A percentile compares a stretch with the other conserved stretches of the same genome.
Evolutionary conservation across 768 basidiomycete species (phyloP).

Genomic region (Tylopilus balloui): DNA sequence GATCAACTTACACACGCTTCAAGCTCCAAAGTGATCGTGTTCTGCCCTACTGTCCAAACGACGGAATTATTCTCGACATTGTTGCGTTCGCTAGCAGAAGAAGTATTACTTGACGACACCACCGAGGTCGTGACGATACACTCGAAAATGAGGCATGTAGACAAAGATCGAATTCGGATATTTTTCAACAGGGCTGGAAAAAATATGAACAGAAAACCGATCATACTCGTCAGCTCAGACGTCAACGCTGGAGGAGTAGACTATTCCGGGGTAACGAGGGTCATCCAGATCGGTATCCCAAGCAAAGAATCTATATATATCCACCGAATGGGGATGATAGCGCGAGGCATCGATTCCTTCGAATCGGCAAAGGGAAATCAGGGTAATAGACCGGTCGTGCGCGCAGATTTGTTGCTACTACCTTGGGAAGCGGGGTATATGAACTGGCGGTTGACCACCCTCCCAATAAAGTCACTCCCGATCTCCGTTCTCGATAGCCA

Average conservation of each 20-base stretch:
- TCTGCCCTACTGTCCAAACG: slow-evolving; percentile 81
- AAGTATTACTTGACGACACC: slow-evolving; percentile 47
- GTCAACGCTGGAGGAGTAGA: slow-evolving; percentile 87
- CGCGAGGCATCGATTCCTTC: slow-evolving; percentile 52
- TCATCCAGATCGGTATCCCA: slow-evolving; percentile 89
- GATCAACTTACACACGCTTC: slow-evolving; percentile 75
- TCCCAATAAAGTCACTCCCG: slow-evolving; percentile 65
- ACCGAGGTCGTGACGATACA: slow-evolving; percentile 78
- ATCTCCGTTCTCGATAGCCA: slow-evolving; percentile 10
- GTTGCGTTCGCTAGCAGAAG: slow-evolving; percentile 44
- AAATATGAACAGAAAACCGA: slow-evolving; percentile 35
- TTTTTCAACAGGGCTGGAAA: slow-evolving; percentile 11
- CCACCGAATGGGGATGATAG: slow-evolving; percentile 83
- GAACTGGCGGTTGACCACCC: slow-evolving; percentile 52
- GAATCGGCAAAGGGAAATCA: slow-evolving; percentile 29
- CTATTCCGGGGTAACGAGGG: slow-evolving; percentile 83
- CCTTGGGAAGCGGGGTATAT: slow-evolving; percentile 77
- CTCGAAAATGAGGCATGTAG: slow-evolving; percentile 49
- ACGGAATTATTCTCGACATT: slow-evolving; percentile 71
- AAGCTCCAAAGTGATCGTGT: slow-evolving; percentile 73
- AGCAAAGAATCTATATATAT: slow-evolving; percentile 66
- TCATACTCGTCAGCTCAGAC: slow-evolving; percentile 79
- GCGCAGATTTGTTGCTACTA: slow-evolving; percentile 72
- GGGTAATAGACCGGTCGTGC: slow-evolving; percentile 27
- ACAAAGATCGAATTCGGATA: slow-evolving; percentile 25